Conservation (phyloP, 345 rosid species). For the Hibiscus syriacus region DNA sequence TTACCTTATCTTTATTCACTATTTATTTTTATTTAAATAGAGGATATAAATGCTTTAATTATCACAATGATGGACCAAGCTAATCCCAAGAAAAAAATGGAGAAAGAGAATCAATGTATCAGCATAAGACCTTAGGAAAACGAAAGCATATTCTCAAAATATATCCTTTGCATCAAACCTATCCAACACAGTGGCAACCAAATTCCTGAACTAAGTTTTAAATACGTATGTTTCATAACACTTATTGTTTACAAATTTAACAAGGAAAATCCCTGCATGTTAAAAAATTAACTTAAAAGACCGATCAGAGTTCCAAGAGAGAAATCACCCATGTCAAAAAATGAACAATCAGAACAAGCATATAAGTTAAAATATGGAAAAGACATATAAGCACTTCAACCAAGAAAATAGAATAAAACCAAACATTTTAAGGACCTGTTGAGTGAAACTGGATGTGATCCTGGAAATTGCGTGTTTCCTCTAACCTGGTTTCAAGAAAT, state of each 20-base stretch:
- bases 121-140: not conserved
- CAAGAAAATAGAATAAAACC: conserved; percentile 1
- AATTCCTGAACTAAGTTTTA: not conserved
- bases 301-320: not conserved
- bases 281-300: not conserved
- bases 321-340: not conserved
- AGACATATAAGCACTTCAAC: not conserved
- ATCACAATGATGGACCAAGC: not conserved
- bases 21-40: not conserved
- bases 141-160: not conserved
- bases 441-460: conserved; percentile 85
- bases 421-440: conserved; percentile 38
- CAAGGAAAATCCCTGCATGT: not conserved
- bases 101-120: not conserved
- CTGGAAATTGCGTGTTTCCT: conserved; percentile 65
- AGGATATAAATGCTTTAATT: not conserved
- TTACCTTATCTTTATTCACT: conserved; percentile 1
- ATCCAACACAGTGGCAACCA: not conserved
- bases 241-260: not conserved
- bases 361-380: not conserved
- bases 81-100: not conserved
- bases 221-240: not conserved
- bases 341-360: conserved; percentile 6
- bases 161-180: not conserved
- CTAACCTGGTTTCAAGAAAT: conserved; percentile 45